Evolutionary conservation across 768 basidiomycete species (phyloP).

Genomic region (Tephrocybe sp.): DNA sequence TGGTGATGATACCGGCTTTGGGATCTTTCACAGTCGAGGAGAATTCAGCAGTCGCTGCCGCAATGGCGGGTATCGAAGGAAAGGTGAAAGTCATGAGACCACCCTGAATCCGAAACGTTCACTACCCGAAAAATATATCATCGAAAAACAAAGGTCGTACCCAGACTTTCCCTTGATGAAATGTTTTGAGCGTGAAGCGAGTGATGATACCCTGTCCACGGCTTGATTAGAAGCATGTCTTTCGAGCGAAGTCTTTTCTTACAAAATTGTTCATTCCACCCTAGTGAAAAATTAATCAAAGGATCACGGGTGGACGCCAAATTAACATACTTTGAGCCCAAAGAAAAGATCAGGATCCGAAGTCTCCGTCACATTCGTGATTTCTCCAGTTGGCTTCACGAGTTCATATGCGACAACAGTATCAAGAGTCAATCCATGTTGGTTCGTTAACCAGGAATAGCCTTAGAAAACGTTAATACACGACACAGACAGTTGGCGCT

Average conservation of each 20-base stretch:
- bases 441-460: conserved; percentile 64
- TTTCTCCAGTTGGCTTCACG: conserved; percentile 52
- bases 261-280: conserved; percentile 65
- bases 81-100: conserved; percentile 39
- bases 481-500: conserved; percentile 33
- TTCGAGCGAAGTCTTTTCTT: not conserved
- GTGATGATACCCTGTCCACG: conserved; percentile 55
- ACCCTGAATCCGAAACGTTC: conserved; percentile 34
- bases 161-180: conserved; percentile 59
- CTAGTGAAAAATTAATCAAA: conserved; percentile 24
- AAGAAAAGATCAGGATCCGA: conserved; percentile 41
- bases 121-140: not conserved
- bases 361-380: conserved; percentile 31
- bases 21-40: conserved; percentile 42
- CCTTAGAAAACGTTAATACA: conserved; percentile 35
- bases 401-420: conserved; percentile 55
- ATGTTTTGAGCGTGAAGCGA: conserved; percentile 49
- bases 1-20: conserved; percentile 48
- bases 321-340: conserved; percentile 32
- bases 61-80: conserved; percentile 22
- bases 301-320: not conserved
- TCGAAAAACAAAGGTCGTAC: conserved; percentile 31
- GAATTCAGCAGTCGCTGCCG: conserved; percentile 41
- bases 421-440: conserved; percentile 57
- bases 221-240: not conserved